phyloP scores from a whole-genome alignment of 2,329 filamentous ascomycete species.

The Mycosphaerella arachidis region DNA sequence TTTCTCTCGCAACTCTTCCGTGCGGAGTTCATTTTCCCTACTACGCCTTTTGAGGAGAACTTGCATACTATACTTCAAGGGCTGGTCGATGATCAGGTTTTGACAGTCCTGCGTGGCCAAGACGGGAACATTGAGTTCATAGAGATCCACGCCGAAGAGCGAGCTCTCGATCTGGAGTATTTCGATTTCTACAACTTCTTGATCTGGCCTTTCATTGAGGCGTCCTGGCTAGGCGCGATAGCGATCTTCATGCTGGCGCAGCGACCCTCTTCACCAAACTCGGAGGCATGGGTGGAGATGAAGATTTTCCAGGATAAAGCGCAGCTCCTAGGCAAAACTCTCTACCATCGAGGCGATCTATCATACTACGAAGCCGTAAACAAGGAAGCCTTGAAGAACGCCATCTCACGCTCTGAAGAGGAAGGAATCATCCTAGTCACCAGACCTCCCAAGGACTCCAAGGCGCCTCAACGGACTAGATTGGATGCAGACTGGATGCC shows the following conservation, averaged over 20 bases:
- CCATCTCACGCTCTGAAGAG: slow-evolving; percentile 80
- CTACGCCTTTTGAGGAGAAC: slow-evolving; percentile 75
- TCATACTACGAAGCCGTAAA: slow-evolving; percentile 98
- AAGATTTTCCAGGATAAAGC: slow-evolving; percentile 62
- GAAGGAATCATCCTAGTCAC: slow-evolving; percentile 80
- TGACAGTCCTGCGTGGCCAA: slow-evolving; percentile 59
- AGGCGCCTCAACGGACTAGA: slow-evolving; percentile 59
- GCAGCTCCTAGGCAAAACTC: slow-evolving; percentile 77
- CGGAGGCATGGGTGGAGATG: slow-evolving; percentile 64
- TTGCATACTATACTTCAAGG: slow-evolving; percentile 72
- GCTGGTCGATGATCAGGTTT: slow-evolving; percentile 73
- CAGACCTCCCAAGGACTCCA: slow-evolving; percentile 49
- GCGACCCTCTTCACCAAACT: slow-evolving; percentile 3
- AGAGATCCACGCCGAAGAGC: slow-evolving; percentile 71
- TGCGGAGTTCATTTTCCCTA: slow-evolving; percentile 93
- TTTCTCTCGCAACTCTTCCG: slow-evolving; percentile 93
- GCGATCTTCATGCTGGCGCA: slow-evolving; percentile 69
- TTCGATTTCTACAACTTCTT: slow-evolving; percentile 99
- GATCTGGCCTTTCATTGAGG: slow-evolving; percentile 97
- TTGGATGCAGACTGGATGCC: slow-evolving; percentile 57
- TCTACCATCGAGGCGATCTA: slow-evolving; percentile 95
- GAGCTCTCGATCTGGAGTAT: slow-evolving; percentile 78
- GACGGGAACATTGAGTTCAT: slow-evolving; percentile 56
- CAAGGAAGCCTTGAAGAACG: slow-evolving; percentile 94
- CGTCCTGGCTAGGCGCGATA: slow-evolving; percentile 85